These are phyloP conservation scores for Tetraselmis striata DNA, from an alignment of 139 green algal species.

Conservation along the genomic window DNA sequence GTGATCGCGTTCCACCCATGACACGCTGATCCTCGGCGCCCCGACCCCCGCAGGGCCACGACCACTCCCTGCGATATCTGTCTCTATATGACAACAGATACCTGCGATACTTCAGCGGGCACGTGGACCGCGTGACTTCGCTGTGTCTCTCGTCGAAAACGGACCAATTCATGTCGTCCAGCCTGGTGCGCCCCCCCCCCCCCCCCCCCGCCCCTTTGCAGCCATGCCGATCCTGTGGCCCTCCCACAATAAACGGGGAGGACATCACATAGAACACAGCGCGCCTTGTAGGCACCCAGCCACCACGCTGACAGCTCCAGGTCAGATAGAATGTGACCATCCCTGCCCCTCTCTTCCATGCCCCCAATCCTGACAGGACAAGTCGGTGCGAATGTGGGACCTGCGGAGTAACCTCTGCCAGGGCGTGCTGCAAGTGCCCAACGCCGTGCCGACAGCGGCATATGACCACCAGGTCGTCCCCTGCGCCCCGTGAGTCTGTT, in stretches of 20 bases:
- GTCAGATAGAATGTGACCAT: no score
- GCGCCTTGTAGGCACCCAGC: no score
- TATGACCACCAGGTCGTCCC: slow-evolving; percentile 60
- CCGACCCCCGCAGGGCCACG: slow-evolving; percentile 22
- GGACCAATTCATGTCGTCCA: slow-evolving; percentile 69
- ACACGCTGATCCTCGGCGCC: no score
- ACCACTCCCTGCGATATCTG: slow-evolving; percentile 75
- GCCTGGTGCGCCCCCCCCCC: background rate
- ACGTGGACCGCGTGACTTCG: slow-evolving; percentile 63
- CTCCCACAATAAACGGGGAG: no score
- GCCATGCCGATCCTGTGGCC: background rate
- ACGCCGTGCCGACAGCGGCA: slow-evolving; percentile 42
- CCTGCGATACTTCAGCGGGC: slow-evolving; percentile 80
- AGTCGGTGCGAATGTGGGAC: slow-evolving; percentile 83
- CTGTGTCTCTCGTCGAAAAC: slow-evolving; percentile 72
- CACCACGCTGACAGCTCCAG: no score
- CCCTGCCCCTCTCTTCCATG: background rate
- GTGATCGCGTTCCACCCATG: no score
- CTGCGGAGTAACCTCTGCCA: slow-evolving; percentile 66
- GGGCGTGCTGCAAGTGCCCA: slow-evolving; percentile 46
- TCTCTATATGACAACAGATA: slow-evolving; percentile 77
- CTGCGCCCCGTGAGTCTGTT: no score
- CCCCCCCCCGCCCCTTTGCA: background rate
- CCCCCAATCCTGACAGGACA: slow-evolving; percentile 42
- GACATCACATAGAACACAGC: no score